Evolutionary conservation across 2,329 filamentous ascomycete species (phyloP).

Genomic region (Stachybotrys chlorohalonatus): DNA sequence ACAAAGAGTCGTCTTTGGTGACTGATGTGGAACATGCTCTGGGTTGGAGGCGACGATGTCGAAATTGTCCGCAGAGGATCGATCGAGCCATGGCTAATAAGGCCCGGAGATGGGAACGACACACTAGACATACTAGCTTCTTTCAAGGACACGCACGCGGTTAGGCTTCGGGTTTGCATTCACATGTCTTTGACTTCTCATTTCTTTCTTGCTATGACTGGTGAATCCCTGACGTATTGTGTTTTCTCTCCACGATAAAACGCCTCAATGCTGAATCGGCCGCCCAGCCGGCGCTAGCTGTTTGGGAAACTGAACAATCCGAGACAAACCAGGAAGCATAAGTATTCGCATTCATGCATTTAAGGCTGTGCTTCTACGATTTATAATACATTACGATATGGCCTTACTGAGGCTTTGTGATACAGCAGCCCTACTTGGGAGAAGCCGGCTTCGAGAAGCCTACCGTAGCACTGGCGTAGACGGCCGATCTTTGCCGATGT

Average conservation of each 20-base stretch:
- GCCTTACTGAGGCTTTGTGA: too few relatives aligned
- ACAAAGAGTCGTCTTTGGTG: not conserved
- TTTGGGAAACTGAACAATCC: not conserved
- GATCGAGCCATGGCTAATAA: constrained; percentile 12
- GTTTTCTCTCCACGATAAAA: not conserved
- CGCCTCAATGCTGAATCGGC: not conserved
- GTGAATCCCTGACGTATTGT: not conserved
- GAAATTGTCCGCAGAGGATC: constrained; percentile 6
- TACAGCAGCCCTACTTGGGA: not conserved
- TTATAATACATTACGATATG: too few relatives aligned
- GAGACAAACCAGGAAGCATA: too few relatives aligned
- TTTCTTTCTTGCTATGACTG: not conserved
- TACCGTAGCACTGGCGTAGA: not conserved
- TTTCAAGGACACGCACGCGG: constrained; percentile 7
- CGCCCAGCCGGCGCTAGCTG: not conserved
- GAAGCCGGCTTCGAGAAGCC: not conserved
- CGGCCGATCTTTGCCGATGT: not conserved
- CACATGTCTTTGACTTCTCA: constrained; percentile 18
- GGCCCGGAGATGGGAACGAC: constrained; percentile 15
- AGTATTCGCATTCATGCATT: not conserved
- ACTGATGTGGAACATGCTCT: not conserved
- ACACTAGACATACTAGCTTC: constrained; percentile 27
- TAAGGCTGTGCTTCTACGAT: not conserved
- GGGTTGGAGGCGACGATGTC: not conserved
- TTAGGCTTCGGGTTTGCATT: constrained; percentile 29